Evolutionary conservation across 805 yeast genomes (phyloP).

Genomic region (Myxozyma neglecta): DNA sequence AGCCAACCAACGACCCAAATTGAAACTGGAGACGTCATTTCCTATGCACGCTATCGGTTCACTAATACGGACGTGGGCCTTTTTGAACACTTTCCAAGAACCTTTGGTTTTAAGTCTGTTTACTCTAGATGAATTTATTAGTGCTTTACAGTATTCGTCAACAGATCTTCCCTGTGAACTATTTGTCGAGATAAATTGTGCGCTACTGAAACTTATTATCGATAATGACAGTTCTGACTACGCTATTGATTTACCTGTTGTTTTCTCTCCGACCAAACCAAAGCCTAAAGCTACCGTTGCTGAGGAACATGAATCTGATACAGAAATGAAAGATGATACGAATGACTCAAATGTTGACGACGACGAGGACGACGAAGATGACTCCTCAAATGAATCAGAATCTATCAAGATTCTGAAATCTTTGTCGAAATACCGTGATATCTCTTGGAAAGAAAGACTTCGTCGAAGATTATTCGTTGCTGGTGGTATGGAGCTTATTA

Average conservation of each 20-base stretch:
- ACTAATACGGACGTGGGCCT: conserved; percentile 67
- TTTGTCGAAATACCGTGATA: conserved; percentile 43
- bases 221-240: conserved; percentile 18
- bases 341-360: background rate
- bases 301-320: background rate
- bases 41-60: conserved; percentile 32
- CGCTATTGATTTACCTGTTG: conserved; percentile 16
- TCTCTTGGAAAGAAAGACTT: conserved; percentile 76
- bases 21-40: conserved; percentile 23
- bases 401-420: conserved; percentile 5
- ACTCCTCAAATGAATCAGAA: background rate
- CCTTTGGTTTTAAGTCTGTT: conserved; percentile 68
- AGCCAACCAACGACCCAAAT: conserved; percentile 28
- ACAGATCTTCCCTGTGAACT: conserved; percentile 30
- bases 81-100: conserved; percentile 66
- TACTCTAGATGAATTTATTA: conserved; percentile 75
- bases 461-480: conserved; percentile 72
- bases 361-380: background rate
- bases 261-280: background rate
- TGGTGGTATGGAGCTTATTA: conserved; percentile 80
- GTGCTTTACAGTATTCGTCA: conserved; percentile 44
- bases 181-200: conserved; percentile 31
- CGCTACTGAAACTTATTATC: conserved; percentile 27
- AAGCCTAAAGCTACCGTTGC: background rate
- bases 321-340: background rate